Base-by-base conservation (phyloP, 768 basidiomycete species). In the Phylloporus sp. region DNA sequence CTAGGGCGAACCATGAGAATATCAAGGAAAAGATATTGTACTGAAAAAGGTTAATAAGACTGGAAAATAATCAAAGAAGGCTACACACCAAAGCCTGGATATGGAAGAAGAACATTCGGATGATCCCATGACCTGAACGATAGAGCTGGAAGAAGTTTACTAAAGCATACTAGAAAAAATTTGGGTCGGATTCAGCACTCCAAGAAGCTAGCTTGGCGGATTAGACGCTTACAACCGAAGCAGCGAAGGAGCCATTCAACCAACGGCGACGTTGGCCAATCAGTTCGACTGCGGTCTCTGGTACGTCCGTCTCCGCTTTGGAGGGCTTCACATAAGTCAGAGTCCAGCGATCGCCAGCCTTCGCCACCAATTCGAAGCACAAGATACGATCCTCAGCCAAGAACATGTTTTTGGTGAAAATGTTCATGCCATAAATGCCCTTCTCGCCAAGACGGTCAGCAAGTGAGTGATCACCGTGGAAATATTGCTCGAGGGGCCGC, bases 61-160 rank as follows among this genome's bases (percentile, higher is more conserved):
- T 7, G 35, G 15, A 23, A 35, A 32, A 10, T 24, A 6, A 3
- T n/a, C 24, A 23, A 36, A 36, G 45, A 39, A 62, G 29, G 22
- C 22, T 26, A 76, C 86, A 55, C 66, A 92, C 91, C 48, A 97
- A 52, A 36, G 85, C 94, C 71, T 98, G 95, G 42, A 99, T 63
- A 64, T 97, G 95, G 69, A 99, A 84, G 77, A 97, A 93, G 76
- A 98, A 87, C 88, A 98, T 91, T 64, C 95, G 85, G 56, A 95
- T 79, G 47, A 91, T 79, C 24, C 88, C 88, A 62, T 97, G 95
- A 12, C 85, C 81, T 26, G 90, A 92, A 59, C 78, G 80, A 72
- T 97, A 98, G 46, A 95, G 78, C 56, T 80, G 78, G 76, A 88
- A 91, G 75, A 95, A 97, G 72, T 95, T 89, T 62, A 92, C 87